These are phyloP conservation scores for Rubroboletus pulcherrimus DNA, from an alignment of 768 basidiomycete genomes.

Conservation along the genomic window DNA sequence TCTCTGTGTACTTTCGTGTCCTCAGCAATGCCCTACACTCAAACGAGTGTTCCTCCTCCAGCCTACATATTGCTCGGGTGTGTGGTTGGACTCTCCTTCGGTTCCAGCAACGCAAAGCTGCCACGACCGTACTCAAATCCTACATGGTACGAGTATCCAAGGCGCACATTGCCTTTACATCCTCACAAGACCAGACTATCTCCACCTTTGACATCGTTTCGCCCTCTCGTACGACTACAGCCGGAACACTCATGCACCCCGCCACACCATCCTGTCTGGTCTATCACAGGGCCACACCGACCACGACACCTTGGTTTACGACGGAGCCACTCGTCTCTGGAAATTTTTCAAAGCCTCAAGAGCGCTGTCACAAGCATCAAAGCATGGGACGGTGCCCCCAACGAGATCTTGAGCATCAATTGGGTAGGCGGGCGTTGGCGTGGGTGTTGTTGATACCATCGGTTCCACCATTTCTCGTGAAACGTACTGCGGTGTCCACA, in stretches of 20 bases:
- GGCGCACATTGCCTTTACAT: slow-evolving; percentile 45
- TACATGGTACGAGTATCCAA: slow-evolving; percentile 82
- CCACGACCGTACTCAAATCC: slow-evolving; percentile 69
- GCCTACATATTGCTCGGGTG: too few relatives aligned
- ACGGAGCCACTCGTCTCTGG: slow-evolving; percentile 75
- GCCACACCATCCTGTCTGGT: not conserved
- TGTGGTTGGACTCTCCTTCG: too few relatives aligned
- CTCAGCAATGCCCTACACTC: too few relatives aligned
- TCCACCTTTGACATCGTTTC: not conserved
- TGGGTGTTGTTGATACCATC: slow-evolving; percentile 98
- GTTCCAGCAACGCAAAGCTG: slow-evolving; percentile 69
- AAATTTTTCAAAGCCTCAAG: slow-evolving; percentile 69
- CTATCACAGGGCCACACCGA: not conserved
- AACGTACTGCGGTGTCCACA: slow-evolving; percentile 98
- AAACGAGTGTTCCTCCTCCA: too few relatives aligned
- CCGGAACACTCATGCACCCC: not conserved
- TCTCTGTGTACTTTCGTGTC: too few relatives aligned
- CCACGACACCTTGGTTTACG: slow-evolving; percentile 34
- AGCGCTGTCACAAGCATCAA: slow-evolving; percentile 62
- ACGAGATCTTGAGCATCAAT: slow-evolving; percentile 76
- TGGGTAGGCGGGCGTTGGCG: slow-evolving; percentile 59
- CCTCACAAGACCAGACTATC: not conserved
- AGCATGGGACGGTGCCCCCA: slow-evolving; percentile 46
- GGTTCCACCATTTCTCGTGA: slow-evolving; percentile 97
- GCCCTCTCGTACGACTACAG: not conserved